A percentile compares a stretch with the other conserved stretches of the same genome.
phyloP scores from a whole-genome alignment of 2,329 filamentous ascomycete species.

The Venturia oleaginea region DNA sequence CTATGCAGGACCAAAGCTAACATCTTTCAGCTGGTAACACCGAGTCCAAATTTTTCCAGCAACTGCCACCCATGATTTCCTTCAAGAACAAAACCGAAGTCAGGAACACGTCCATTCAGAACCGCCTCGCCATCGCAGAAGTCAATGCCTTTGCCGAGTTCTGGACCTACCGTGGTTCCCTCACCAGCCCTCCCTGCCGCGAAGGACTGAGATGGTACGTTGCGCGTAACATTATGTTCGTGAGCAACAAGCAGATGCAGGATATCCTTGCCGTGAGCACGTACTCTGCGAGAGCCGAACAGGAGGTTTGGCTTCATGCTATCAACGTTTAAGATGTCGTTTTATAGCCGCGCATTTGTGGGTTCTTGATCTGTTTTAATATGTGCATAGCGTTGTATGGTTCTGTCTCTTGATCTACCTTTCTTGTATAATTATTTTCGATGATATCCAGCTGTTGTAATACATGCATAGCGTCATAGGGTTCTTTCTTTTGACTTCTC shows the following conservation, averaged over 20 bases:
- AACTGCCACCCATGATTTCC: constrained; percentile 32
- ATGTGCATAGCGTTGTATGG: background rate
- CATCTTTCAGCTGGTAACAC: constrained; percentile 21
- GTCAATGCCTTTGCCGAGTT: constrained; percentile 35
- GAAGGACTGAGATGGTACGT: constrained; percentile 41
- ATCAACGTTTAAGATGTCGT: constrained; percentile 30
- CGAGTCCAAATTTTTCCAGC: constrained; percentile 33
- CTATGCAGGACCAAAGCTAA: background rate
- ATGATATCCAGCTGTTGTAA: too few relatives aligned
- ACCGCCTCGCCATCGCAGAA: constrained; percentile 27
- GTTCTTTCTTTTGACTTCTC: too few relatives aligned
- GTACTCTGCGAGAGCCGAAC: constrained; percentile 36
- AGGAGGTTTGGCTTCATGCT: constrained; percentile 39
- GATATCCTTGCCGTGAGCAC: constrained; percentile 36
- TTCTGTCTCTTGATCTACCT: too few relatives aligned
- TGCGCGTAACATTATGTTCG: constrained; percentile 33
- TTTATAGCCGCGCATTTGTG: background rate
- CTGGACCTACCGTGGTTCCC: constrained; percentile 41
- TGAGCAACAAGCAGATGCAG: constrained; percentile 40
- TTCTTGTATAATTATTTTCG: too few relatives aligned
- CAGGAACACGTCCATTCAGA: constrained; percentile 23
- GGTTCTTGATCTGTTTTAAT: background rate
- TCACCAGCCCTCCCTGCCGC: constrained; percentile 40
- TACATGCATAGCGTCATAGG: too few relatives aligned
- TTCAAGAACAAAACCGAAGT: constrained; percentile 27